Evolutionary conservation across 2,329 filamentous ascomycete species (phyloP).

Genomic region (Teratosphaeria destructans): DNA sequence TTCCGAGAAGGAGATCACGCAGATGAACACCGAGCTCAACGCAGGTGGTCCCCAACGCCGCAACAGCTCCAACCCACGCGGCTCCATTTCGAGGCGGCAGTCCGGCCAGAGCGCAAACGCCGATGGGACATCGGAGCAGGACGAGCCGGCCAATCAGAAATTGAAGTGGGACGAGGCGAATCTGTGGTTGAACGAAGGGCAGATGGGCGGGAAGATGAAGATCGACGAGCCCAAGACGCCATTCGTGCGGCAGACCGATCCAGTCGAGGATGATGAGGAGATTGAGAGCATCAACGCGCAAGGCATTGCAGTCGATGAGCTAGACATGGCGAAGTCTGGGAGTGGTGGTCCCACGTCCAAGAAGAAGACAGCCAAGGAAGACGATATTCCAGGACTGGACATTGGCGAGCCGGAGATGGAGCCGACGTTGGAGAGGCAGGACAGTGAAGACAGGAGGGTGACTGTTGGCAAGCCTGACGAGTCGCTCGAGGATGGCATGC

Average conservation of each 20-base stretch:
- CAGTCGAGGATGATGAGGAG: constrained; percentile 77
- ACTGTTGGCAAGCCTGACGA: constrained; percentile 53
- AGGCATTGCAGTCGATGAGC: constrained; percentile 58
- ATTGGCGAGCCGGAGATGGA: constrained; percentile 76
- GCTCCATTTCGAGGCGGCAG: constrained; percentile 61
- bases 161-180: constrained; percentile 99
- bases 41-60: constrained; percentile 70
- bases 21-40: constrained; percentile 91
- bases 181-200: constrained; percentile 91
- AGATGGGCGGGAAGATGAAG: constrained; percentile 94
- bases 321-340: constrained; percentile 43
- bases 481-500: constrained; percentile 34
- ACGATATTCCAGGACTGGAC: constrained; percentile 85
- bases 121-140: constrained; percentile 31
- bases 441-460: constrained; percentile 60
- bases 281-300: constrained; percentile 55
- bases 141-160: constrained; percentile 52
- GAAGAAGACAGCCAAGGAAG: constrained; percentile 38
- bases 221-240: constrained; percentile 98
- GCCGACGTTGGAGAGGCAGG: constrained; percentile 20
- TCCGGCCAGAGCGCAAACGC: constrained; percentile 36
- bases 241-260: constrained; percentile 86
- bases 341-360: constrained; percentile 6
- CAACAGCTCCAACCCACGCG: constrained; percentile 63
- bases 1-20: constrained; percentile 76